Percentiles rank a stretch among this genome's conserved stretches.
Conservation (phyloP, 2,329 filamentous ascomycete genomes). For the Hypomyces perniciosus region DNA sequence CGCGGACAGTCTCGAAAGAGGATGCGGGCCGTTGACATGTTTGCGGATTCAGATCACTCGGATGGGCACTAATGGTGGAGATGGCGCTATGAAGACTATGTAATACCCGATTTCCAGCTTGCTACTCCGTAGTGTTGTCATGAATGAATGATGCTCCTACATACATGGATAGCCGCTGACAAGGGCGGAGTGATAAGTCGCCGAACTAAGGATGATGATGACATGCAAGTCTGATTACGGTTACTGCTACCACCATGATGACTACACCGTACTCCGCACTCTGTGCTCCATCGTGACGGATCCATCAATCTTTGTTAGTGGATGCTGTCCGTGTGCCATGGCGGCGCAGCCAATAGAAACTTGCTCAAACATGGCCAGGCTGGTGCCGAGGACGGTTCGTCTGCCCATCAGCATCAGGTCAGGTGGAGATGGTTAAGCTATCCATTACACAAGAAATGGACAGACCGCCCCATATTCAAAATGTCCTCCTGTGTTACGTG, state of each 20-base stretch:
- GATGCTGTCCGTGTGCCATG: conserved; percentile 1
- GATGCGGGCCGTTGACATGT: conserved; percentile 79
- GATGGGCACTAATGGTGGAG: not conserved
- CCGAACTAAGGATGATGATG: too few relatives aligned
- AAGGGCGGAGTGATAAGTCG: not conserved
- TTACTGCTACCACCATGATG: too few relatives aligned
- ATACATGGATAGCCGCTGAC: not conserved
- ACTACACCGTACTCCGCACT: too few relatives aligned
- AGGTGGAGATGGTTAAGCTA: not conserved
- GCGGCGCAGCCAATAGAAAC: conserved; percentile 33
- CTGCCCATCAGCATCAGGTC: too few relatives aligned
- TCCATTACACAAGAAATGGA: too few relatives aligned
- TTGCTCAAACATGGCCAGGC: conserved; percentile 26
- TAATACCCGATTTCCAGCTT: not conserved
- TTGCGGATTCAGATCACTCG: conserved; percentile 62
- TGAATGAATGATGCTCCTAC: too few relatives aligned
- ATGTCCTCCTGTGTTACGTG: too few relatives aligned
- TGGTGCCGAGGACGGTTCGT: not conserved
- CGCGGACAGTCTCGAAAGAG: conserved; percentile 46
- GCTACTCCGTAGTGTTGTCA: too few relatives aligned
- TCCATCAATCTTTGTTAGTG: too few relatives aligned
- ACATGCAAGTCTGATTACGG: too few relatives aligned
- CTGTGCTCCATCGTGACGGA: too few relatives aligned
- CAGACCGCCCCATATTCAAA: too few relatives aligned
- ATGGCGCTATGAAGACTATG: not conserved